Evolutionary conservation across 1,284 basidiomycete genomes (phyloP).

Genomic region (Rhizopogon parksii): DNA sequence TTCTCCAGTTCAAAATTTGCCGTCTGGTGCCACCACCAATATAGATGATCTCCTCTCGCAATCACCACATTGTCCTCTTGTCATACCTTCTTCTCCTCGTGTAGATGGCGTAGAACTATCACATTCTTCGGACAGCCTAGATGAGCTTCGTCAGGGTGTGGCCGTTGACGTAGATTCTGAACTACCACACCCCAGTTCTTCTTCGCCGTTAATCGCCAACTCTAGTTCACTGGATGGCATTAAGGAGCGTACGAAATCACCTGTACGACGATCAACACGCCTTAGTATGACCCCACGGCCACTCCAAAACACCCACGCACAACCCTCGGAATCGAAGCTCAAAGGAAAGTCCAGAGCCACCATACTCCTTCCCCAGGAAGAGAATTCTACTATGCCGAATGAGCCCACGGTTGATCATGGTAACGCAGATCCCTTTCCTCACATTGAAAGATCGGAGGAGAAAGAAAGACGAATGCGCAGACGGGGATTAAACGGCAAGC

Average conservation of each 20-base stretch:
- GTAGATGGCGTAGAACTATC: conserved; percentile 5
- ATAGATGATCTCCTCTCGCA: conserved; percentile 37
- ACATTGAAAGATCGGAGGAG: conserved; percentile 2
- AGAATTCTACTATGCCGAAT: neutral
- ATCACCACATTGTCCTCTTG: conserved; percentile 26
- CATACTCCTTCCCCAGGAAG: neutral
- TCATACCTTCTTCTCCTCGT: conserved; percentile 2
- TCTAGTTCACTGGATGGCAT: neutral
- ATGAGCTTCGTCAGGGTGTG: neutral
- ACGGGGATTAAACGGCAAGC: conserved; percentile 7
- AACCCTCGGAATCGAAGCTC: neutral
- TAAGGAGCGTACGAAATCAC: neutral
- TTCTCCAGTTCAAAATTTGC: conserved; percentile 12
- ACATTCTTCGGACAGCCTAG: neutral
- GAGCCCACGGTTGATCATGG: neutral
- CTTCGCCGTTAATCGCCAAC: conserved; percentile 6
- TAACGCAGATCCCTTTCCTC: neutral
- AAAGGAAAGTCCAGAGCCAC: conserved; percentile 3
- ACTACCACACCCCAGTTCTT: neutral
- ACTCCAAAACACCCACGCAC: neutral
- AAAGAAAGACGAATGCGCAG: conserved; percentile 6
- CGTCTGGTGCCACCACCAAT: conserved; percentile 10
- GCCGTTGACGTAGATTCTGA: neutral
- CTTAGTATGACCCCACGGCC: conserved; percentile 3
- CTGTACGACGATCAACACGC: conserved; percentile 6